Conservation (phyloP, 805 yeast species). For the Teunomyces cretensis region DNA sequence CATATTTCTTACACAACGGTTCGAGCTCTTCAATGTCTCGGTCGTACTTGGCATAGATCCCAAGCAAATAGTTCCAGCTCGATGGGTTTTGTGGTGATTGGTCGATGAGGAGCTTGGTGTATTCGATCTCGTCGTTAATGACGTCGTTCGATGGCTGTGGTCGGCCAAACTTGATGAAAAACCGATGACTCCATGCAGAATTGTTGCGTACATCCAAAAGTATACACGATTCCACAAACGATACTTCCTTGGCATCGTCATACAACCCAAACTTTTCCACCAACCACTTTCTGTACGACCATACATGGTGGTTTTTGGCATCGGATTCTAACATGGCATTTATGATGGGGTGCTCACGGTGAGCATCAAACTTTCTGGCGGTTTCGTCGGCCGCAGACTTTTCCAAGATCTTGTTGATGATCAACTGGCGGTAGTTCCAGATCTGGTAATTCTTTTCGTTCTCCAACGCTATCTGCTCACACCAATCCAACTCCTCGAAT, state of each 20-base stretch:
- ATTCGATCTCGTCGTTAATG: constrained; percentile 52
- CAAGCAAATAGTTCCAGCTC: constrained; percentile 80
- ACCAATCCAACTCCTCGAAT: constrained; percentile 70
- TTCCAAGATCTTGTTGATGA: constrained; percentile 43
- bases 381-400: constrained; percentile 14
- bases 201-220: constrained; percentile 76
- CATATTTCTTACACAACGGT: constrained; percentile 45
- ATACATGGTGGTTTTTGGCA: constrained; percentile 90
- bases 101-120: constrained; percentile 47
- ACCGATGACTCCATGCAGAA: constrained; percentile 91
- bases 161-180: constrained; percentile 47
- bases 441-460: constrained; percentile 93
- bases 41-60: constrained; percentile 40
- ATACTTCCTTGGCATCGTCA: constrained; percentile 46
- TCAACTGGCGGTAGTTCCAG: constrained; percentile 87
- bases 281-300: constrained; percentile 91
- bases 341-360: constrained; percentile 65
- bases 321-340: constrained; percentile 73
- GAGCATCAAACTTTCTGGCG: constrained; percentile 31
- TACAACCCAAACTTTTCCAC: constrained; percentile 55
- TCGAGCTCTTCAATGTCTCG: constrained; percentile 39
- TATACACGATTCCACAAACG: constrained; percentile 49
- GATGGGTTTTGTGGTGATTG: constrained; percentile 79
- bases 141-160: constrained; percentile 12
- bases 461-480: constrained; percentile 68